Base-by-base conservation (phyloP, 2,329 filamentous ascomycete genomes). In the Monosporascus sp. region DNA sequence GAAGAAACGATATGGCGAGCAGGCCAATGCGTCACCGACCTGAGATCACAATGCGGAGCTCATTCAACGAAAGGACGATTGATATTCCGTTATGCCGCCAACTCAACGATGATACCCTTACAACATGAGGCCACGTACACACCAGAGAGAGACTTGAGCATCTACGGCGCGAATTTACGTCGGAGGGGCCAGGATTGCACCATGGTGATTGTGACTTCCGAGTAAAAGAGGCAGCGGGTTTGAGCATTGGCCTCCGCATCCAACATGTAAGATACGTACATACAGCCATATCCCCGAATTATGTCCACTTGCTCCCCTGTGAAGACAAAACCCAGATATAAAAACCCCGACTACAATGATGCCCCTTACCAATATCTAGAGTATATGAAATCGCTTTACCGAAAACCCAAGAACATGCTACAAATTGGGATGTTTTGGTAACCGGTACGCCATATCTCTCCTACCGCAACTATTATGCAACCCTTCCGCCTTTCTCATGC, bases 1-100 rank as follows among this genome's bases (percentile, higher is more conserved):
- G 47, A 80, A 74, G 57, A 71, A 65, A 31, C 74, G 72, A 42
- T 70, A 70, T 24, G 78, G 74, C 36, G 60, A 74, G 27, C 81
- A 82, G 63, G 73, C 73, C 2, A 78, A 74, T 55, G 64, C 47
- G 18, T 37, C 39, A 38, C 46, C 58, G n/a, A 49, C 34, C 42
- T 55, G 49, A 45, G 11, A 5, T 9, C 41, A 47, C 5, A 11
- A 11, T 37, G 9, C 8, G 27, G n/a, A 47, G 38, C 11, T 25
- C 24, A 17, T 5, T 15, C 25, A 31, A 38, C 24, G 27, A 27
- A 31, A 17, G 31, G 11, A 34, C 9, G 31, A 34, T 34, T 34
- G 31, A 34, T 34, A 14, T 34, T 14, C 11, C 9, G 31, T 34
- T 14, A 34, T 5, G 31, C 31, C 31, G 9, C 31, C 9, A 11